A percentile compares a stretch with the other conserved stretches of the same genome.
phyloP scores from a whole-genome alignment of 768 basidiomycete genomes.

The Clathrus columnatus region DNA sequence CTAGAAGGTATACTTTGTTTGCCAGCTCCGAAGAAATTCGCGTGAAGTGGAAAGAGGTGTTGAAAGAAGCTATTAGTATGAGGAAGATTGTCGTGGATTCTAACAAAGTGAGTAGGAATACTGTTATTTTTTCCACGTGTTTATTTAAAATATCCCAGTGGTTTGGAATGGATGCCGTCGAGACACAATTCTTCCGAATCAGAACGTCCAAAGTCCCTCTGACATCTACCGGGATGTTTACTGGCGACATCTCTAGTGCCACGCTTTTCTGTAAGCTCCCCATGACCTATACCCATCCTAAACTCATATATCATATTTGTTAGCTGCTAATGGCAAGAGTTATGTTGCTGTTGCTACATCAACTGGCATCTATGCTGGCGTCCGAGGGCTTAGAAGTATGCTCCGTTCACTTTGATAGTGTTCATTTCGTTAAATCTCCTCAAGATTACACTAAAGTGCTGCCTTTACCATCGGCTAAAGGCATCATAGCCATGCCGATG shows the following conservation, averaged over 20 bases:
- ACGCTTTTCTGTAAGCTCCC: conserved; percentile 55
- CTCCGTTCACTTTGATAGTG: not conserved
- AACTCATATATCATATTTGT: conserved; percentile 7
- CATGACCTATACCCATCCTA: not conserved
- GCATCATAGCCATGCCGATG: conserved; percentile 47
- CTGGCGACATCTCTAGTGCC: conserved; percentile 53
- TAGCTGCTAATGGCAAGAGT: conserved; percentile 39
- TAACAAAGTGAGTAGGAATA: conserved; percentile 48
- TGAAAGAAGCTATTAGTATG: conserved; percentile 56
- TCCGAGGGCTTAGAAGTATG: conserved; percentile 25
- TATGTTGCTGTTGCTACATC: conserved; percentile 60
- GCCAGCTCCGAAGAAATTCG: conserved; percentile 48
- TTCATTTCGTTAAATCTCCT: conserved; percentile 1
- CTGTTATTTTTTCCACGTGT: not conserved
- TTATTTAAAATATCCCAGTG: conserved; percentile 35
- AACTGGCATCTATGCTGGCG: conserved; percentile 61
- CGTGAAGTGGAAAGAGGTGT: conserved; percentile 51
- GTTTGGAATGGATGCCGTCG: conserved; percentile 51
- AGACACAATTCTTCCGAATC: conserved; percentile 55
- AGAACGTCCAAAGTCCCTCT: conserved; percentile 27
- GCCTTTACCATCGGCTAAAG: conserved; percentile 37
- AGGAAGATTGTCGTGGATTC: conserved; percentile 57
- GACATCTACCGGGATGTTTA: conserved; percentile 27
- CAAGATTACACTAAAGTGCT: conserved; percentile 55
- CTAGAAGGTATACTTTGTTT: conserved; percentile 65